Conservation (phyloP, 108 stramenopile genomes). For the Cyclotella atomus region DNA sequence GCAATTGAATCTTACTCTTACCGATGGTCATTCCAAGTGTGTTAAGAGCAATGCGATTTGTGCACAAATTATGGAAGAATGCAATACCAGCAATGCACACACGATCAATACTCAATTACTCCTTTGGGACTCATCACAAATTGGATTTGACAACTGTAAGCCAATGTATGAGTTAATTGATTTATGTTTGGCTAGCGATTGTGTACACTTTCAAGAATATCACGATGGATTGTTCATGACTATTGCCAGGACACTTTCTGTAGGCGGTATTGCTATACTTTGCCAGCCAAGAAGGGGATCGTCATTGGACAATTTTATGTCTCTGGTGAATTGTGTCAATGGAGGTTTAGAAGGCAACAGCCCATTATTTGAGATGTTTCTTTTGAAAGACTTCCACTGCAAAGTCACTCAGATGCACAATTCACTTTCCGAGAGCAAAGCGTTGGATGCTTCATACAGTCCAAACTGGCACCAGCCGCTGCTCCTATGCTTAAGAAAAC, state of each 20-base stretch:
- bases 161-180: conserved; percentile 25
- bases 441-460: conserved; percentile 38
- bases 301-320: conserved; percentile 62
- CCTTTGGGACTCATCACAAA: conserved; percentile 60
- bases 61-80: conserved; percentile 26
- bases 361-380: conserved; percentile 39
- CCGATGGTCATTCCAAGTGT: conserved; percentile 80
- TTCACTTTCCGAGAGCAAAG: not conserved
- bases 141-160: conserved; percentile 32
- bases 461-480: conserved; percentile 68
- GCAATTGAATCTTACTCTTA: conserved; percentile 49
- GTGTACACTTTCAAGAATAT: conserved; percentile 83
- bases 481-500: conserved; percentile 59
- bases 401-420: conserved; percentile 38
- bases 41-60: conserved; percentile 71
- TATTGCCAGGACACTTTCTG: conserved; percentile 52
- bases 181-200: conserved; percentile 70
- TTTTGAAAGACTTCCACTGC: conserved; percentile 40
- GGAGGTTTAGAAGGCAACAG: conserved; percentile 1
- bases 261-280: conserved; percentile 66
- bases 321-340: conserved; percentile 47
- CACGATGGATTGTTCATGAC: conserved; percentile 70
- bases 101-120: conserved; percentile 31
- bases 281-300: conserved; percentile 78
- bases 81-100: not conserved